Evolutionary conservation across 495 filamentous ascomycete genomes (phyloP), one percentile per base, ranked within the genome.

Genomic region (Aspergillus hancockii): DNA sequence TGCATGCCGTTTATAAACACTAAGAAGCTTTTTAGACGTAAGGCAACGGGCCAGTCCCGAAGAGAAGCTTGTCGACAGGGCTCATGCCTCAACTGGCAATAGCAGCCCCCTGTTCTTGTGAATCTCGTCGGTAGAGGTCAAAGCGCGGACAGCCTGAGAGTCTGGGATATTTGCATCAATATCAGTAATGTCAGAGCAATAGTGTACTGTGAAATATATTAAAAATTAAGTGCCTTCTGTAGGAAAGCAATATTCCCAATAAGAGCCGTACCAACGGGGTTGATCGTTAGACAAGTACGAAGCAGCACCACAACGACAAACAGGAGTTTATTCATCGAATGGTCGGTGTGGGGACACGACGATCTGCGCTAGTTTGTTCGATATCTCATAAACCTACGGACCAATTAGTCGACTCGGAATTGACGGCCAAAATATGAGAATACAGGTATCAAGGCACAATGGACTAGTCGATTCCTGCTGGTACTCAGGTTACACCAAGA

Each of bases 391-490:
- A 41, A 59, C 21, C 49, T 51, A 58, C 51, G 54, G 43, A 34
- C 54, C 51, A 55, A 46, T 56, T 34, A 38, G 36, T 45, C 14
- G 28, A 31, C 13, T 14, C 32, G 49, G 40, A 28, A 4, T 21
- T 40, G 28, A 21, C 14, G 28, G 34, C 1, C 7, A 19, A n/a
- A n/a, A n/a, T n/a, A n/a, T n/a, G n/a, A n/a, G 50, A 36, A 25
- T 40, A 50, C 41, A 50, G 55, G 46, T 63, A 21, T 47, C 32
- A 16, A 53, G 36, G 4, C 34, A 46, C 13, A 36, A 34, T 62
- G n/a, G 59, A 64, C 55, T 36, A 19, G 52, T 64, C 61, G 50
- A 60, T 59, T 61, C 21, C 43, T 59, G 52, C 43, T 56, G 40
- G 61, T 43, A 56, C 58, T 64, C 59, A 45, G 61, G 46, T 28